phyloP scores from a whole-genome alignment of 2,329 filamentous ascomycete species.

The Scopulariopsis brevicaulis region DNA sequence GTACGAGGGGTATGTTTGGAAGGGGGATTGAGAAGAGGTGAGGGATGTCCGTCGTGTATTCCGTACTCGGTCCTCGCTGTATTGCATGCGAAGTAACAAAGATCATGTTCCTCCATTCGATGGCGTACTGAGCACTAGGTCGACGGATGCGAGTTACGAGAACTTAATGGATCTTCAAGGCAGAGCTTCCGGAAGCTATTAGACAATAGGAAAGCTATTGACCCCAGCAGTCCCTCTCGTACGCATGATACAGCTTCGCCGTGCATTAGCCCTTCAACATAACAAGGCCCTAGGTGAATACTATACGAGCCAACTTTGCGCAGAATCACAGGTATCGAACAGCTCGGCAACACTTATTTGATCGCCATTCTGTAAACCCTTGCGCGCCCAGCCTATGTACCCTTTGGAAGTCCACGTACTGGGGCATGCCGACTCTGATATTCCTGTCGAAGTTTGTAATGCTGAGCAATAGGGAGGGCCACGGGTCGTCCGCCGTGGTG shows the following conservation, averaged over 20 bases:
- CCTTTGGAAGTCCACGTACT: neutral
- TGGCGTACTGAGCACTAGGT: no score
- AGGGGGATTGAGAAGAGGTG: no score
- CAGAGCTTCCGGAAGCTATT: neutral
- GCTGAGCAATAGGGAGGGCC: neutral
- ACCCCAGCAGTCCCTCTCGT: neutral
- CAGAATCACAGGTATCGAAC: neutral
- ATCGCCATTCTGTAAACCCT: neutral
- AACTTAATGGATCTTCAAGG: no score
- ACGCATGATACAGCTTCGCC: neutral
- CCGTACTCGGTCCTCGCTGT: no score
- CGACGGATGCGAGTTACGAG: no score
- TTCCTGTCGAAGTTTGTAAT: neutral
- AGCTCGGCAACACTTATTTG: neutral
- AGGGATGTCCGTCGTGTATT: no score
- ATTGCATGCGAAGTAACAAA: no score
- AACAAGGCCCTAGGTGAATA: neutral
- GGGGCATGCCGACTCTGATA: neutral
- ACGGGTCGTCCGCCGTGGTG: neutral
- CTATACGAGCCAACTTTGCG: neutral
- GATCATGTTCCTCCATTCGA: no score
- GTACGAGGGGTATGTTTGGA: slow-evolving; percentile 4
- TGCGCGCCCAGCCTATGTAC: neutral
- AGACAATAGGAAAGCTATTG: neutral
- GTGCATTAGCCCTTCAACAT: neutral